A percentile compares a stretch with the other conserved stretches of the same genome.
Evolutionary conservation across 2,329 filamentous ascomycete genomes (phyloP).

Genomic region (Zymoseptoria ardabiliae): DNA sequence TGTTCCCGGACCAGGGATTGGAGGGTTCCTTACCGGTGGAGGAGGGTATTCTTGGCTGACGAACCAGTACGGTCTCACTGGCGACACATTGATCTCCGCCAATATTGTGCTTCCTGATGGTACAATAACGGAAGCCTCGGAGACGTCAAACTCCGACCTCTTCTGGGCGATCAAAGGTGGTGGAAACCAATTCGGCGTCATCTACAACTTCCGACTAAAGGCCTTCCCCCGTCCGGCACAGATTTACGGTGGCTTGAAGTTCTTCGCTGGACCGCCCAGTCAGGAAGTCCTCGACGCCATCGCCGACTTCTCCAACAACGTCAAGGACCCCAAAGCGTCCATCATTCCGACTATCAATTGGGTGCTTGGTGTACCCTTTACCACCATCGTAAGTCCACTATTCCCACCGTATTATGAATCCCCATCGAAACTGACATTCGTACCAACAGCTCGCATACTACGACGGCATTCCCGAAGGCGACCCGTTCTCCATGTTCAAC

Average conservation of each 20-base stretch:
- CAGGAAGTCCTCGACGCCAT: constrained; percentile 3
- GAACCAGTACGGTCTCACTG: constrained; percentile 5
- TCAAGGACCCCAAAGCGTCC: constrained; percentile 5
- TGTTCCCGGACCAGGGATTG: constrained; percentile 7
- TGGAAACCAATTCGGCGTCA: constrained; percentile 6
- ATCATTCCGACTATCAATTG: constrained; percentile 2
- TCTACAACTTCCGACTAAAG: constrained; percentile 1
- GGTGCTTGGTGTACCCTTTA: not conserved
- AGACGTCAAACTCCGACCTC: constrained; percentile 26
- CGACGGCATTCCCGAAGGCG: not conserved
- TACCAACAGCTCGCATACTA: not conserved
- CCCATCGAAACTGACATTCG: not conserved
- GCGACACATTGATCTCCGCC: constrained; percentile 5
- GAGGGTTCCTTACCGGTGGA: constrained; percentile 7
- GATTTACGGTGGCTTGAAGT: constrained; percentile 6
- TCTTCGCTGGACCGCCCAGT: not conserved
- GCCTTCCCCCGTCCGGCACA: not conserved
- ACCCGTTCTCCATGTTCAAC: constrained; percentile 1
- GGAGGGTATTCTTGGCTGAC: constrained; percentile 9
- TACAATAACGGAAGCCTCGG: constrained; percentile 1
- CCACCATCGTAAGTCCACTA: not conserved
- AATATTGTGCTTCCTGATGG: constrained; percentile 5
- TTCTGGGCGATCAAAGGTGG: constrained; percentile 9
- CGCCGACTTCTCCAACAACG: not conserved
- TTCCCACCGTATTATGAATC: not conserved